A percentile compares a stretch with the other conserved stretches of the same genome.
Conservation (phyloP, 2,329 filamentous ascomycete genomes). For the Didymella exigua region DNA sequence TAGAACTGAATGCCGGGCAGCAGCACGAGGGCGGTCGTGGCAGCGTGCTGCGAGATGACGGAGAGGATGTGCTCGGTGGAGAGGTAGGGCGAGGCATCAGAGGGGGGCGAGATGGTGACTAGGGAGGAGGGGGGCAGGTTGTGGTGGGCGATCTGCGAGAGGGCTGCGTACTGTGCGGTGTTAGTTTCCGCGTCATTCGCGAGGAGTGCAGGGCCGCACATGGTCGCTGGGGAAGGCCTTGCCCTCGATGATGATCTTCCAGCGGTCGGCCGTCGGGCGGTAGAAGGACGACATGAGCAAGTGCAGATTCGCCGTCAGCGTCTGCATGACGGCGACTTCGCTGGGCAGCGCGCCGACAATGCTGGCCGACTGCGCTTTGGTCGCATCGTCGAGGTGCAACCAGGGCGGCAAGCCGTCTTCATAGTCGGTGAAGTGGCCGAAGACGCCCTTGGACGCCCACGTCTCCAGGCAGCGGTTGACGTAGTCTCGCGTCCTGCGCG, state of each 20-base stretch:
- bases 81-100: constrained; percentile 60
- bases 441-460: constrained; percentile 84
- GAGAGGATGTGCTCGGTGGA: constrained; percentile 73
- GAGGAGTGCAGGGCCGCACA: constrained; percentile 49
- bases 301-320: constrained; percentile 80
- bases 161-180: constrained; percentile 71
- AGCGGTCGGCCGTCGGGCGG: constrained; percentile 65
- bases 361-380: constrained; percentile 70
- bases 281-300: constrained; percentile 86
- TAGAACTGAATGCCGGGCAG: constrained; percentile 92
- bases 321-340: constrained; percentile 89
- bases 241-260: constrained; percentile 87
- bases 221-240: constrained; percentile 90
- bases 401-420: constrained; percentile 73
- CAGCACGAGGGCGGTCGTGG: constrained; percentile 74
- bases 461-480: constrained; percentile 76
- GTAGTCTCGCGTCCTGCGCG: constrained; percentile 68
- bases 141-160: constrained; percentile 77
- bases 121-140: constrained; percentile 70
- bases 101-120: constrained; percentile 71
- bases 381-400: constrained; percentile 78
- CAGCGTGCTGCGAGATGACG: constrained; percentile 75
- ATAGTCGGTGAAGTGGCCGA: constrained; percentile 77
- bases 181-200: background rate
- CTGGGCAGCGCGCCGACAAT: constrained; percentile 74